Base-by-base conservation (phyloP, 108 stramenopile species). In the Skeletonema marinoi region DNA sequence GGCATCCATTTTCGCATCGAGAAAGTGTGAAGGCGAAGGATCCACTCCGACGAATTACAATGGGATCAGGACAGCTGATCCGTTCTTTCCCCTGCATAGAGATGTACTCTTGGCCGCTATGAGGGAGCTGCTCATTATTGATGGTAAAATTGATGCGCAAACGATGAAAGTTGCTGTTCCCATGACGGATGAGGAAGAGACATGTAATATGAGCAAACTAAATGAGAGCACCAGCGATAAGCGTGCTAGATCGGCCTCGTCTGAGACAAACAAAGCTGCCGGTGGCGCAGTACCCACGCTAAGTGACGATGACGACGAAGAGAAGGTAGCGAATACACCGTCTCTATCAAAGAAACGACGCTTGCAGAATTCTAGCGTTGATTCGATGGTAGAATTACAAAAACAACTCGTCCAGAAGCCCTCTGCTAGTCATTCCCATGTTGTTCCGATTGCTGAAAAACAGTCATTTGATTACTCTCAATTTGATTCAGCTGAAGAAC, bases 1-100 rank as follows among this genome's bases (percentile, higher is more conserved):
- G 67, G 38, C 68, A 51, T 48, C 51, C 7, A 70, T 80, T 56
- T 80, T 80, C 64, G 61, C 39, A 41, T 41, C 39, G 11, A 41
- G 39, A 12, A 41, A 41, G 11, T 1, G 39, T 12, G 39, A 41
- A 12, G 39, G 16, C 16, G 44, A 46, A 46, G 44, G 70, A 14
- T 60, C 75, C 16, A 9, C 41, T 31, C 67, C 21, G 21, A 46
- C 35, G 19, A 30, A 39, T 56, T 32, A n/a, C 32, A 42, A 21
- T 12, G 54, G 48, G 8, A 38, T 51, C 38, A 39, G 46, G 6
- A n/a, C 44, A 4, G 44, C 44, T 46, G 65, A 87, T 68, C 86
- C 80, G 31, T 83, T 77, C 51, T 87, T 84, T 61, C 86, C 86
- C 2, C 71, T 87, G 7, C 82, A 87, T 65, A 71, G 60, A 65